Evolutionary conservation across 108 stramenopile species (phyloP), one percentile per base, ranked within the genome.

Genomic region (Asterionellopsis glacialis): DNA sequence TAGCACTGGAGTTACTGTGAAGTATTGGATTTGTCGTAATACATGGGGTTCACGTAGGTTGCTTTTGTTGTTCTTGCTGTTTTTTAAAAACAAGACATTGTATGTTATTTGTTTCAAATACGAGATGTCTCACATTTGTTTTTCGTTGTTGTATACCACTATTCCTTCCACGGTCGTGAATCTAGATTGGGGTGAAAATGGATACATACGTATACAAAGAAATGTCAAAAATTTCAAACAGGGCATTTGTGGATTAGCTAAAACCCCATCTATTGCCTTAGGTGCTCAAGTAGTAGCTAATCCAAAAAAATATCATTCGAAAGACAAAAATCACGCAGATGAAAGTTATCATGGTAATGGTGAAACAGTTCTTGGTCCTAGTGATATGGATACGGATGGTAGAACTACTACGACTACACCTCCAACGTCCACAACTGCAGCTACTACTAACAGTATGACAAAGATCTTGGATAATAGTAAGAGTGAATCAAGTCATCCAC

Each of bases 1-100:
- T 21, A 68, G 59, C 52, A 64, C 73, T 1, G 15, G 0, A 1
- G 10, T 49, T 23, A 63, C 22, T 51, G 57, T 69, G 13, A 70
- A 74, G 7, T 89, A 85, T 59, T 87, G 81, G 76, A 82, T 87
- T 59, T 82, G 84, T 19, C 72, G 86, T 1, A 91, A 91, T 59
- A 76, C 76, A 9, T 76, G 71, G 16, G 33, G n/a, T 4, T 7
- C 43, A 44, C 43, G 11, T 44, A 14, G 12, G 14, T 13, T 14
- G 14, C 43, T 44, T 11, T 14, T 14, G 12, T 14, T 44, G 11
- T 11, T 44, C 43, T 11, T 14, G 43, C 12, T 44, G 43, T 44
- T 14, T 11, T 14, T 44, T 14, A 14, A 13, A 44, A 44, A 44
- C 12, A 44, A 44, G 43, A 14, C n/a, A n/a, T n/a, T n/a, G n/a